Percentiles rank a stretch among this genome's conserved stretches.
Conservation (phyloP, 768 basidiomycete genomes). For the Suillus hirtellus region DNA sequence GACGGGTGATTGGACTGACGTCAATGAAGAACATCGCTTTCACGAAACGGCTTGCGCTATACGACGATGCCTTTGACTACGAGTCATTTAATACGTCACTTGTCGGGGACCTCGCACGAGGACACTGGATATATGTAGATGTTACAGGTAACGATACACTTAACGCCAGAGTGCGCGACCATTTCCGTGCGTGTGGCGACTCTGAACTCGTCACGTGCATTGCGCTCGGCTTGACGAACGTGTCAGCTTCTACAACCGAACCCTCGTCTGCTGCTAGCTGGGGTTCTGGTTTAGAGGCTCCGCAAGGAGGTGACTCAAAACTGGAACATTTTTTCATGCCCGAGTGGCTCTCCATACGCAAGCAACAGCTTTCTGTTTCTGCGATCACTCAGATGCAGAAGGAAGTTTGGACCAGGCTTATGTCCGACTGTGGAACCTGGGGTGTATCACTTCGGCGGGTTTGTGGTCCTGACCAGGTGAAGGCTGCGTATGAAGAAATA, state of each 20-base stretch:
- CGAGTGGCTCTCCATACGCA: slow-evolving; percentile 63
- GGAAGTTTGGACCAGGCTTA: slow-evolving; percentile 58
- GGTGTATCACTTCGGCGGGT: slow-evolving; percentile 49
- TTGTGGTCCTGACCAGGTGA: slow-evolving; percentile 48
- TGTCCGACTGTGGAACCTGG: slow-evolving; percentile 58
- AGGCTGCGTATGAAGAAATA: slow-evolving; percentile 48
- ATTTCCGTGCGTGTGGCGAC: slow-evolving; percentile 31
- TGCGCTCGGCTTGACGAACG: slow-evolving; percentile 56
- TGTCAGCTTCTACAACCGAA: slow-evolving; percentile 45
- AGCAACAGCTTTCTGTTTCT: slow-evolving; percentile 43
- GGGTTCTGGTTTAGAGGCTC: slow-evolving; percentile 14
- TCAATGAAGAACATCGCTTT: slow-evolving; percentile 56
- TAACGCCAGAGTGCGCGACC: slow-evolving; percentile 44
- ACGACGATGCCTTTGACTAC: slow-evolving; percentile 59
- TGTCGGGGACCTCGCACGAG: slow-evolving; percentile 29
- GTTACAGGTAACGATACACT: slow-evolving; percentile 57
- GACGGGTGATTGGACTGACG: slow-evolving; percentile 59
- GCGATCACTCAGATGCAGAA: slow-evolving; percentile 54
- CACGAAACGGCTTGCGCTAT: slow-evolving; percentile 53
- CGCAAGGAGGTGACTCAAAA: slow-evolving; percentile 9
- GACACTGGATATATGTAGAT: slow-evolving; percentile 62
- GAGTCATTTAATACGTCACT: slow-evolving; percentile 39
- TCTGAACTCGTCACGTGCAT: slow-evolving; percentile 41
- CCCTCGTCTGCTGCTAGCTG: slow-evolving; percentile 36
- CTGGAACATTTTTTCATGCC: slow-evolving; percentile 67